Evolutionary conservation across 75 land plant genomes (phyloP), one percentile per base, ranked within the genome.

Genomic region (Picea glauca): DNA sequence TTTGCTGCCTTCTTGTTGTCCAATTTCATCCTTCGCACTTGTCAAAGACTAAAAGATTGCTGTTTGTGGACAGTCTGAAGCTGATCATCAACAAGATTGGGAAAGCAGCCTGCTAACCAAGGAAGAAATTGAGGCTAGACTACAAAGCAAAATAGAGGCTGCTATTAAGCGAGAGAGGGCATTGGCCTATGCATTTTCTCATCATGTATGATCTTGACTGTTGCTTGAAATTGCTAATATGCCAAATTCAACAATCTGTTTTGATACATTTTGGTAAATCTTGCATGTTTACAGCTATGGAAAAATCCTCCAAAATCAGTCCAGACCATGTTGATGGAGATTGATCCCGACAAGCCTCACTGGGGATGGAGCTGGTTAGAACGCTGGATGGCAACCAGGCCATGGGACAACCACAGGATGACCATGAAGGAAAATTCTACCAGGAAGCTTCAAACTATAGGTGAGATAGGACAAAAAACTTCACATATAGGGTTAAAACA

Each of bases 281-380:
- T 75, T 75, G 32, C 20, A 14, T 26, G 76, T 31, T 75, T 23
- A 50, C 78, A 91, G 88, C 67, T 84, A 32, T 83, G 83, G 81
- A 91, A 84, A 75, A 76, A 76, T 38, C 63, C 74, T 33, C 86
- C 88, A 26, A 88, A 79, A 58, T 40, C 88, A 66, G 83, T 82
- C 38, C 85, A 81, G 59, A 63, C 62, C 13, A 62, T 84, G 59
- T 23, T 78, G 2, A 68, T 70, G 79, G 87, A 82, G 35, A 78
- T 85, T 58, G 72, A 82, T 64, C 58, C 85, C 1, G 80, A 78
- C 9, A 84, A 78, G 38, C 84, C 79, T 76, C 92, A 87, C 0
- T 86, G 86, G 91, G 93, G 92, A 78, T 91, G 96, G 94, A 92
- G 85, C 80, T 96, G 91, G 96, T 62, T 96, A 76, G 96, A 96